Base-by-base conservation (phyloP, 441 rosid species). In the Breynia disticha region DNA sequence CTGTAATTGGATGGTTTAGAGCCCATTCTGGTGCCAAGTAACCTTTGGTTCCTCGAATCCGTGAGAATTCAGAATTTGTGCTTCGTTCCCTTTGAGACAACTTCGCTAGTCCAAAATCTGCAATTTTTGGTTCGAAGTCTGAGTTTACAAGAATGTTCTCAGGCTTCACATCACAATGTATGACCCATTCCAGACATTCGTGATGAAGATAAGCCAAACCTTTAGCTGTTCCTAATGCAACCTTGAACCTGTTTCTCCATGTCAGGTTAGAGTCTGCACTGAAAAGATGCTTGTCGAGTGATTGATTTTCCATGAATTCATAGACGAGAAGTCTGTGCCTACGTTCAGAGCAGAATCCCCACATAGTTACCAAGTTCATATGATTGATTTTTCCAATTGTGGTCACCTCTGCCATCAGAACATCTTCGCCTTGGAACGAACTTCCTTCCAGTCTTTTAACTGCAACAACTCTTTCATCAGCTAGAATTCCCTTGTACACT, bases 111-210 rank as follows among this genome's bases (percentile, higher is more conserved):
- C 35, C 35, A 9, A 28, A 28, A 28, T 28, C 35, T 9, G 35
- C 35, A 28, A 28, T 28, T 28, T 28, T 28, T 28, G 35, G 35
- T 28, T 28, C 35, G 8, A 28, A 28, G 8, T 28, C 7, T 4
- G 35, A 28, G 35, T 59, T 68, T 13, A 73, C 46, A 46, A 73
- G 75, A 12, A 74, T 55, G 22, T 70, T 74, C 52, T 67, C 70
- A 11, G 78, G 75, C 66, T 74, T 74, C 55, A 69, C 62, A 16
- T 73, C 75, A 12, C 78, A 69, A 28, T 73, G 75, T 48, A 73
- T 66, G 38, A 69, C 64, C 78, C 79, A 74, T 60, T 67, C 71
- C 13, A 70, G 67, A 55, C 79, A 70, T 28, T 74, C 68, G 24
- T 69, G 71, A 55, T 70, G 75, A 55, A 70, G 63, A 60, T 67